A percentile compares a stretch with the other conserved stretches of the same genome.
phyloP scores from a whole-genome alignment of 176 grass and related monocot genomes.

The Thalia dealbata region DNA sequence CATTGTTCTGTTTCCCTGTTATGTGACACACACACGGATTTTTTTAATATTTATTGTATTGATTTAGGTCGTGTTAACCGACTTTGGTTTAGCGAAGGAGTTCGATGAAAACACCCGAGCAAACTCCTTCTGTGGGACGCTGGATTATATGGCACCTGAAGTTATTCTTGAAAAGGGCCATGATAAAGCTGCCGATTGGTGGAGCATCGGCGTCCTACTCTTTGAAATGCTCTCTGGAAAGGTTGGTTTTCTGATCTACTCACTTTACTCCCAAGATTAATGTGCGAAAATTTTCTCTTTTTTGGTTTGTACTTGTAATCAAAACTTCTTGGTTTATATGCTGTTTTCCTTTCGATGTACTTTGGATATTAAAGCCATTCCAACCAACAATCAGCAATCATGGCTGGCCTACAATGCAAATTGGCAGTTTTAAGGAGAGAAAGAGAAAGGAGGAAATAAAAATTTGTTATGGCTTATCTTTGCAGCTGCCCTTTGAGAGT shows the following conservation, averaged over 20 bases:
- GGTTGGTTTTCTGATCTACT: constrained; percentile 34
- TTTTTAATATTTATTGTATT: background rate
- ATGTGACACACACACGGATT: background rate
- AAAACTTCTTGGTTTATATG: background rate
- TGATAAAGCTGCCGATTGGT: constrained; percentile 97
- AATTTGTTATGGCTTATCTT: too few species aligned
- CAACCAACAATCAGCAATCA: too few species aligned
- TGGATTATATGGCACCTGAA: constrained; percentile 98
- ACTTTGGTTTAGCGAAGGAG: constrained; percentile 92
- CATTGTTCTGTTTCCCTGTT: background rate
- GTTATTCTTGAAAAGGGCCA: constrained; percentile 81
- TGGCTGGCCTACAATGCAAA: too few species aligned
- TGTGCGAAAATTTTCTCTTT: background rate
- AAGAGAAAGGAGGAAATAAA: too few species aligned
- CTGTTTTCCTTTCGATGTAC: too few species aligned
- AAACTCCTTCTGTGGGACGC: constrained; percentile 88
- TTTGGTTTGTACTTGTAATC: background rate
- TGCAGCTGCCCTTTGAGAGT: constrained; percentile 77
- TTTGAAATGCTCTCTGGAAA: constrained; percentile 99
- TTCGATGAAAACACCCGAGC: constrained; percentile 94
- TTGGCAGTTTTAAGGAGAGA: too few species aligned
- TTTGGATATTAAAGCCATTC: too few species aligned
- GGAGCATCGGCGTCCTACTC: constrained; percentile 88
- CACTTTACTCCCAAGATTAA: background rate
- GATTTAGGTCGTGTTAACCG: constrained; percentile 69